Base-by-base conservation (phyloP, 805 yeast genomes). In the Maudiozyma barnettii region DNA sequence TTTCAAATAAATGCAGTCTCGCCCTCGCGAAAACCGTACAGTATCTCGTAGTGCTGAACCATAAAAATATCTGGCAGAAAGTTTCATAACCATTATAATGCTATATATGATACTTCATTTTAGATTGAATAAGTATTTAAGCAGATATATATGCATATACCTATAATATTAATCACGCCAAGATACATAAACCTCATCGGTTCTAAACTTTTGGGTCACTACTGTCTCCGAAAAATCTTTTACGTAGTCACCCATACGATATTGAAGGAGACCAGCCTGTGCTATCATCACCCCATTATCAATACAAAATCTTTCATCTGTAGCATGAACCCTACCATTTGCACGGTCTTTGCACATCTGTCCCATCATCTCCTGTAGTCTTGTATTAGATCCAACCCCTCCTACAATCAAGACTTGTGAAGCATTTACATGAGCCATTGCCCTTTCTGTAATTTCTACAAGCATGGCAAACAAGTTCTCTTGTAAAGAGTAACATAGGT, bases 251-350 rank as follows among this genome's bases (percentile, higher is more conserved):
- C 97, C 96, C 74, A 82, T 84, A 55, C 98, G 73, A 60, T 79
- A 89, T 45, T 84, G 86, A 49, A 93, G 64, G 43, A 93, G 69
- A 0, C 99, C 99, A 0, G 99, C 98, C 59, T 93, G 99, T 0
- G 99, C 99, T 58, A 93, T 93, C 99, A 93, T 93, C 36, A 91
- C 93, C 10, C 99, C 99, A 60, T 93, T 93, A 63, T 93, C 99
- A 40, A 93, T 93, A 67, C 99, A 93, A 62, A 93, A 91, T 49
- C 98, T 69, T 61, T 93, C 98, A 65, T 93, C 99, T 0, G 99
- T 93, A 2, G 99, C 96, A 62, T 74, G 88, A 3, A 93, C 82
- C n/a, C 78, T 74, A 0, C 98, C 98, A 54, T 81, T 80, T 10
- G 68, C 65, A 53, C 99, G 72, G 58, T 90, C 98, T 41, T 74